A percentile compares a stretch with the other conserved stretches of the same genome.
phyloP scores from a whole-genome alignment of 2,329 filamentous ascomycete genomes.

The Curvularia eragrostidis region DNA sequence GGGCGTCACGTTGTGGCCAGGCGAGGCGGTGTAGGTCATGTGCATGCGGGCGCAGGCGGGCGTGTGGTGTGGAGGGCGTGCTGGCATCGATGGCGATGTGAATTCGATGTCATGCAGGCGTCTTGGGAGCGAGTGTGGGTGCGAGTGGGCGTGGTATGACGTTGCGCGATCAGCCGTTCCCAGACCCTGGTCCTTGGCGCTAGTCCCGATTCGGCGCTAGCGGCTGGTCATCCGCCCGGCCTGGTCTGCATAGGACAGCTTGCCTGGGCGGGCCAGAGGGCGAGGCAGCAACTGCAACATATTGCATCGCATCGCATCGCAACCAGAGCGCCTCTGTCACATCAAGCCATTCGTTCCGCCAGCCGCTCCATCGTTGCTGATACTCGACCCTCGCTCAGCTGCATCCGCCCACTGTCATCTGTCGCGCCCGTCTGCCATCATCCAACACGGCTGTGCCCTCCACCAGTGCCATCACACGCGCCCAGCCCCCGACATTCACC shows the following conservation, averaged over 20 bases:
- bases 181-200: constrained; percentile 9
- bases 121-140: background rate
- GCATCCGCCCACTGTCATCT: background rate
- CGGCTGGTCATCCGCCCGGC: constrained; percentile 1
- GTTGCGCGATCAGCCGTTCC: constrained; percentile 14
- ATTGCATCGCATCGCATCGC: background rate
- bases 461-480: constrained; percentile 23
- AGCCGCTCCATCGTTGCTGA: background rate
- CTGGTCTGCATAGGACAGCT: background rate
- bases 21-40: constrained; percentile 30
- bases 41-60: background rate
- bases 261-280: background rate
- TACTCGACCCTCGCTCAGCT: background rate
- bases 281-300: constrained; percentile 1
- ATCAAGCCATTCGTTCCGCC: background rate
- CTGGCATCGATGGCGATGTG: constrained; percentile 13
- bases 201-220: constrained; percentile 15
- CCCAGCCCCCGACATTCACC: background rate
- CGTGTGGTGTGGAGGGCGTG: no score
- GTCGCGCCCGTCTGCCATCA: background rate
- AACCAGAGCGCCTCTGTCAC: background rate
- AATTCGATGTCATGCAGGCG: constrained; percentile 24
- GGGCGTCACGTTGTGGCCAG: constrained; percentile 7
- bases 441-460: background rate
- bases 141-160: constrained; percentile 20